Conservation (phyloP, 306 rosid species). For the Corylus americana region DNA sequence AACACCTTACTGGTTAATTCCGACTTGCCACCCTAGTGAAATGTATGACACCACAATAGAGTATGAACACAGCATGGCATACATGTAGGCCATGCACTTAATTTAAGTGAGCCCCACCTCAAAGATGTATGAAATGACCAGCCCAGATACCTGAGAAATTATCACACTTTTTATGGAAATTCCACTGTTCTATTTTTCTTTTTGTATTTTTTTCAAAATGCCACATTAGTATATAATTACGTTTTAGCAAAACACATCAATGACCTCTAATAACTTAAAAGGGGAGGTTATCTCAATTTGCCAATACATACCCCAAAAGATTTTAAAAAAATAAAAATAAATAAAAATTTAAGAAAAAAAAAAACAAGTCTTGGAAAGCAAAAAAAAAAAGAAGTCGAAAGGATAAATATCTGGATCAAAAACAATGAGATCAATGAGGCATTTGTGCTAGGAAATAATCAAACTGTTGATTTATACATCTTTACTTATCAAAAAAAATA, state of each 20-base stretch:
- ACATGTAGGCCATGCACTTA: neutral
- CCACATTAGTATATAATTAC: neutral
- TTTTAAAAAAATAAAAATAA: neutral
- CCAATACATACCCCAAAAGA: neutral
- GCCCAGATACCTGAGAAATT: neutral
- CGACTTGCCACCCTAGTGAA: neutral
- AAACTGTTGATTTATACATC: neutral
- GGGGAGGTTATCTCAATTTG: neutral
- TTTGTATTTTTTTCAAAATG: neutral
- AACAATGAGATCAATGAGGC: neutral
- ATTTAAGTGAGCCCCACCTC: neutral
- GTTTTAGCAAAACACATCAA: neutral
- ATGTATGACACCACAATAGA: neutral
- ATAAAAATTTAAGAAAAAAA: no score
- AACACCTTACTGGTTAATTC: neutral
- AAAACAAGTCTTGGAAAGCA: neutral
- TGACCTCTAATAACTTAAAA: neutral
- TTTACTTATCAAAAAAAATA: neutral
- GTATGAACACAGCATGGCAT: neutral
- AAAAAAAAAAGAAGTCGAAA: neutral
- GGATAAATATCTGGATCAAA: neutral
- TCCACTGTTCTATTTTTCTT: neutral
- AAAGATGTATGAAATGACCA: neutral
- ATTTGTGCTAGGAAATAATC: neutral
- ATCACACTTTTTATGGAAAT: neutral